phyloP scores from a whole-genome alignment of 2,329 filamentous ascomycete genomes.

The Fusarium torulosum region DNA sequence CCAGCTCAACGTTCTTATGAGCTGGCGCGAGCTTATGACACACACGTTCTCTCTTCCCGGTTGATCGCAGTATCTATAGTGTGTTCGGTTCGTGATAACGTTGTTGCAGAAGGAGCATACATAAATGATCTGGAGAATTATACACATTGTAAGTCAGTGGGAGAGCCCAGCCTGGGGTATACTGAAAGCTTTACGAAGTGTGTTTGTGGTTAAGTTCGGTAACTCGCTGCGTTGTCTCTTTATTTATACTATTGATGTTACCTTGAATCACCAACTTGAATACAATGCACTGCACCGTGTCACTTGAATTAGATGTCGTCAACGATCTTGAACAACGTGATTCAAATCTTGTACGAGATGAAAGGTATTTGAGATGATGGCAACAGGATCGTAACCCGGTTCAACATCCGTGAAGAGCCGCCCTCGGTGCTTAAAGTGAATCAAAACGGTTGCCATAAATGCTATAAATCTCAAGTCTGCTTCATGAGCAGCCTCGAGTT shows the following conservation, averaged over 20 bases:
- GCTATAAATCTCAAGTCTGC: no score
- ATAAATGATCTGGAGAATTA: slow-evolving; percentile 4
- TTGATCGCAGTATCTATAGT: not conserved
- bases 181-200: not conserved
- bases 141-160: not conserved
- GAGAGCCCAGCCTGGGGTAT: not conserved
- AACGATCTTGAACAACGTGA: not conserved
- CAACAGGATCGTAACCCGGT: no score
- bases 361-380: not conserved
- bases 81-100: slow-evolving; percentile 2
- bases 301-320: not conserved
- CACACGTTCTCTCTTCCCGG: not conserved
- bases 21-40: not conserved
- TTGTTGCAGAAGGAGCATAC: slow-evolving; percentile 4
- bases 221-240: not conserved
- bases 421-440: no score
- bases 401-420: no score
- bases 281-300: not conserved
- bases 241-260: not conserved
- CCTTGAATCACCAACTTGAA: not conserved
- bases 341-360: not conserved
- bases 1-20: not conserved
- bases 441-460: no score
- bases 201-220: not conserved
- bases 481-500: no score